Evolutionary conservation across 139 green algal genomes (phyloP).

Genomic region (Zygnema circumcarinatum): DNA sequence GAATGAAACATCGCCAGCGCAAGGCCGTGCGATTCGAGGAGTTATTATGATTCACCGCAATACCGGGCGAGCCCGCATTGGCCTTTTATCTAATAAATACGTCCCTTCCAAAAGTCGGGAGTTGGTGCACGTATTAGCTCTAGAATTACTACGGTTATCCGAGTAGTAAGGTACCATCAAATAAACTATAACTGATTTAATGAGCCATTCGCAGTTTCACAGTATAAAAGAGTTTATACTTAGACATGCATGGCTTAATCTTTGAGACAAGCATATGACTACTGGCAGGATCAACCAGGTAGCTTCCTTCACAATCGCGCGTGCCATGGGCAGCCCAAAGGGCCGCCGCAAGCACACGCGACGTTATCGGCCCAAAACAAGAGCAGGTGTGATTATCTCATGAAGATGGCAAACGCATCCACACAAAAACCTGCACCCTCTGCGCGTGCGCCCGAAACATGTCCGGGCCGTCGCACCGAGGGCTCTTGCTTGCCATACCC

Average conservation of each 20-base stretch:
- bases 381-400: no score
- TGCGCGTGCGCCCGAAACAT: no score
- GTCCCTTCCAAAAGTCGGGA: conserved; percentile 88
- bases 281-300: conserved; percentile 97
- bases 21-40: conserved; percentile 88
- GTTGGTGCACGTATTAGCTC: conserved; percentile 92
- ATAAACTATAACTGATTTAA: conserved; percentile 99
- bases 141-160: conserved; percentile 89
- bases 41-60: conserved; percentile 89
- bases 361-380: no score
- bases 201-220: conserved; percentile 99
- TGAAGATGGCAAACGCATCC: no score
- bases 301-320: no score
- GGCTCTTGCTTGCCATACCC: no score
- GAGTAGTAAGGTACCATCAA: conserved; percentile 96
- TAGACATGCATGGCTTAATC: conserved; percentile 99
- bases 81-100: conserved; percentile 94
- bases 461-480: no score
- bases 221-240: conserved; percentile 99
- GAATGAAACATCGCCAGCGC: conserved; percentile 87
- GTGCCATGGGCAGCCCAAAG: no score
- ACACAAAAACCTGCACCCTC: no score
- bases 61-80: conserved; percentile 65
- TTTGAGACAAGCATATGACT: conserved; percentile 99
- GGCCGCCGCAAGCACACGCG: no score